Base-by-base conservation (phyloP, 2,329 filamentous ascomycete genomes). In the Shiraia bambusicola region DNA sequence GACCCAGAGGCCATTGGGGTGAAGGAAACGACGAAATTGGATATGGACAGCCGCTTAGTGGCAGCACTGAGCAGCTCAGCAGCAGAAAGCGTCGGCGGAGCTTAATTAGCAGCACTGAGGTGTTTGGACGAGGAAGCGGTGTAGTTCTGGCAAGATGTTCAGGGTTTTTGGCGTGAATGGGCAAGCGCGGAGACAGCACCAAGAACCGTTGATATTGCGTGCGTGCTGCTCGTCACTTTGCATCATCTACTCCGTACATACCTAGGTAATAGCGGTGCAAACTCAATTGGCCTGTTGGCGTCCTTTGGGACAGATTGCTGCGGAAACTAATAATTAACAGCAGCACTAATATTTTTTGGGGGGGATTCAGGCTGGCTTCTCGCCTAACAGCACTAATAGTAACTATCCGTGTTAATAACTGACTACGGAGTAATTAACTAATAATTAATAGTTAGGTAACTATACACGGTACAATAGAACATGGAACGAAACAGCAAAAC, bases 91-190 rank as follows among this genome's bases (percentile, higher is more conserved):
- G 40, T 42, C 38, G 40, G 54, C 48, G 56, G 52, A 49, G 53
- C 42, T n/a, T n/a, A n/a, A n/a, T n/a, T 36, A 36, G 37, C n/a
- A 37, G 50, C 47, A 52, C 49, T n/a, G n/a, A 52, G 50, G 42
- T 52, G 50, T 53, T 54, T 57, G 47, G 52, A 53, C 47, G 56
- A 45, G 50, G 48, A 45, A 55, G 61, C 58, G 60, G 60, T 63
- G 60, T 61, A 59, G 46, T 48, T 27, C 44, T 46, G 50, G 47
- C 44, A 54, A 42, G 45, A 51, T 44, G 37, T 54, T 54, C 52
- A 54, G 58, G 54, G 51, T 59, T 54, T 40, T 38, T 43, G 47
- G 52, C 42, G 46, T 53, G 50, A 22, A 50, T 50, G 42, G 57
- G 55, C 55, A 57, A 59, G 55, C 52, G 55, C 57, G 42, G 40